Conservation (phyloP, 352 stramenopile species). For the Phytophthora crassamura region DNA sequence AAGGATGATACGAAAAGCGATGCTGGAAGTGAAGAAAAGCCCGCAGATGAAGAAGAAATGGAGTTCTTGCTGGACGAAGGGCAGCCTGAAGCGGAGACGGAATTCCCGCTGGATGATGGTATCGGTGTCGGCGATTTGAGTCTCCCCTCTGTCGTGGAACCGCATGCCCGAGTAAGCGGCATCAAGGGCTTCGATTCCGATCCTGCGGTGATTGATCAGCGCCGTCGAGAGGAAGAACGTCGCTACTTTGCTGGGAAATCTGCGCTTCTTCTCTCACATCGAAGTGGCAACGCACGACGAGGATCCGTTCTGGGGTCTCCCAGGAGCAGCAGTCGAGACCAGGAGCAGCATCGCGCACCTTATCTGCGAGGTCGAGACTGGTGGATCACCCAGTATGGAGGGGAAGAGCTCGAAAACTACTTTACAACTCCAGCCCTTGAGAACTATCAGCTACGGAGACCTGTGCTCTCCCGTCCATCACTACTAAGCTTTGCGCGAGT, state of each 20-base stretch:
- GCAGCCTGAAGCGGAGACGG: conserved; percentile 27
- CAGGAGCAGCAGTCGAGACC: conserved; percentile 9
- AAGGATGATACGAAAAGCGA: conserved; percentile 1
- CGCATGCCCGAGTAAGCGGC: conserved; percentile 22
- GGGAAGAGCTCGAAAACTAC: conserved; percentile 84
- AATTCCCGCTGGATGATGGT: conserved; percentile 47
- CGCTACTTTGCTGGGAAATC: conserved; percentile 59
- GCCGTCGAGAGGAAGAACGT: conserved; percentile 52
- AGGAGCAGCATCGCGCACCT: conserved; percentile 36
- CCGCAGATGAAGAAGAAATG: conserved; percentile 13
- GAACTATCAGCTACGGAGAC: conserved; percentile 73
- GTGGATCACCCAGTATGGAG: conserved; percentile 73
- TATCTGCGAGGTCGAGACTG: conserved; percentile 74
- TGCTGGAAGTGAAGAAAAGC: conserved; percentile 12
- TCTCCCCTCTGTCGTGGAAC: conserved; percentile 36
- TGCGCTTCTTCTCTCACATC: conserved; percentile 41
- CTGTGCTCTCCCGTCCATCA: conserved; percentile 62
- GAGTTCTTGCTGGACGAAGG: conserved; percentile 22
- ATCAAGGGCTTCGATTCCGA: conserved; percentile 31
- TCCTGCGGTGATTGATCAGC: conserved; percentile 60
- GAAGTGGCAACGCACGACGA: background rate
- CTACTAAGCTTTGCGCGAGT: conserved; percentile 61
- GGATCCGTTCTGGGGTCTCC: conserved; percentile 14
- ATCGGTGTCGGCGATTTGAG: conserved; percentile 64
- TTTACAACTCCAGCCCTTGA: conserved; percentile 76